Evolutionary conservation across 2,329 filamentous ascomycete genomes (phyloP), one percentile per base, ranked within the genome.

Genomic region (Clonostachys byssicola): DNA sequence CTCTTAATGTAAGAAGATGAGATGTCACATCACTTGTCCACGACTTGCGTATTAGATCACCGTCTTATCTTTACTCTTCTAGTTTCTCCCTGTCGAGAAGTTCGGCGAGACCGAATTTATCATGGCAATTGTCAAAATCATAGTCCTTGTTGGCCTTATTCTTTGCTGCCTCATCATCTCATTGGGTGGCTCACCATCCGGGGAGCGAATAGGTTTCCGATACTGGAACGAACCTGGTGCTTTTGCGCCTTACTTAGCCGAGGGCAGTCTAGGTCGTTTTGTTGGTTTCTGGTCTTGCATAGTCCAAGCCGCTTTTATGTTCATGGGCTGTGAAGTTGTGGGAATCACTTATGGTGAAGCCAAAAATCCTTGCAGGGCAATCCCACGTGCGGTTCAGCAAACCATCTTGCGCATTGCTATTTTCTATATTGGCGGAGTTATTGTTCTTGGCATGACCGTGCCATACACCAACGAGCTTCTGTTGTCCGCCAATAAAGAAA

Each of bases 101-200:
- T 72, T 70, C 43, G 70, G 70, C 43, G 71, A 75, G 52, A 66
- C 70, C 14, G 72, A 75, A 51, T 74, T 75, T 48, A 68, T 69
- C 63, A 70, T 75, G 52, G 70, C 70, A 20, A 67, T 69, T 14
- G 60, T 77, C 53, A 78, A 79, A 53, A 62, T 78, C 36, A 65
- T 65, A 5, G 73, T 71, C 5, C 75, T 77, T 48, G 53, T 78
- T 40, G 74, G 72, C 1, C 58, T 79, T 38, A 70, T 78, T 52
- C 55, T 78, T 8, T 65, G 77, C 44, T 71, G 75, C 60, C 62
- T 77, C 50, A 68, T 77, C 53, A 68, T 75, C 47, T 71, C 72
- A 34, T 61, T 74, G n/a, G 73, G 73, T 34, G 73, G 71, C 9
- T 64, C 64, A 2, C 72, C 73, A 1, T 60, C 54, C 13, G 64